These are phyloP conservation scores for Cladosporium sp. DNA, from an alignment of 2,329 filamentous ascomycete species.

Conservation along the genomic window DNA sequence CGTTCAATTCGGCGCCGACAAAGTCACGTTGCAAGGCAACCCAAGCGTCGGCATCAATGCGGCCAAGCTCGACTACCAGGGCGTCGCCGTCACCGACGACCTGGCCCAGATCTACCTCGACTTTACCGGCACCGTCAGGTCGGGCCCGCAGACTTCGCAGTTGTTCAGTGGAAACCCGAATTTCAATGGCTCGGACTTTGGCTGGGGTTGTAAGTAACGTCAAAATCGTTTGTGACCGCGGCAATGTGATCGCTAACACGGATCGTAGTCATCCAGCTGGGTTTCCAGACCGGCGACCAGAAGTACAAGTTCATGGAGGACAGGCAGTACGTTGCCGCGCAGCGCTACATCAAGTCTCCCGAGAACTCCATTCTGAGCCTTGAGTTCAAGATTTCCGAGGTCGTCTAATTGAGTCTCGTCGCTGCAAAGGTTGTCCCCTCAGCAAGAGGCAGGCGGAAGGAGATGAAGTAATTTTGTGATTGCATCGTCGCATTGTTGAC, in stretches of 20 bases:
- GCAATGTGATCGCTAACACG: neutral
- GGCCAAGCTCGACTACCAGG: neutral
- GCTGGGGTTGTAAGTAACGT: neutral
- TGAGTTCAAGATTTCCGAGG: neutral
- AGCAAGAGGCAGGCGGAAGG: too few species aligned
- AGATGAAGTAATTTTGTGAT: too few species aligned
- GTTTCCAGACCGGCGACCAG: neutral
- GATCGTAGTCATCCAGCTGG: neutral
- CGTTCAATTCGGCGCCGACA: neutral
- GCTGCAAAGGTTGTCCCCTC: too few species aligned
- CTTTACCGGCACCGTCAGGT: neutral
- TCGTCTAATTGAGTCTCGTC: neutral
- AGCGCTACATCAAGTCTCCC: neutral
- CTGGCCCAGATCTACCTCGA: neutral
- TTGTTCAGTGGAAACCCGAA: neutral
- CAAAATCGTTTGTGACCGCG: neutral
- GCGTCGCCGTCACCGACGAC: neutral
- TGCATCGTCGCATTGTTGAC: too few species aligned
- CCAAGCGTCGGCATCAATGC: neutral
- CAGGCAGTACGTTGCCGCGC: neutral
- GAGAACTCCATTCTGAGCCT: neutral
- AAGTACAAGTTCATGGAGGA: conserved; percentile 1
- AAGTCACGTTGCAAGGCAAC: neutral
- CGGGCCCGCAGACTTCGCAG: neutral
- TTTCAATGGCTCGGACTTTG: neutral